These are phyloP conservation scores for Mortierella hygrophila DNA, from an alignment of 192 early-diverging fungal genomes.

Conservation along the genomic window DNA sequence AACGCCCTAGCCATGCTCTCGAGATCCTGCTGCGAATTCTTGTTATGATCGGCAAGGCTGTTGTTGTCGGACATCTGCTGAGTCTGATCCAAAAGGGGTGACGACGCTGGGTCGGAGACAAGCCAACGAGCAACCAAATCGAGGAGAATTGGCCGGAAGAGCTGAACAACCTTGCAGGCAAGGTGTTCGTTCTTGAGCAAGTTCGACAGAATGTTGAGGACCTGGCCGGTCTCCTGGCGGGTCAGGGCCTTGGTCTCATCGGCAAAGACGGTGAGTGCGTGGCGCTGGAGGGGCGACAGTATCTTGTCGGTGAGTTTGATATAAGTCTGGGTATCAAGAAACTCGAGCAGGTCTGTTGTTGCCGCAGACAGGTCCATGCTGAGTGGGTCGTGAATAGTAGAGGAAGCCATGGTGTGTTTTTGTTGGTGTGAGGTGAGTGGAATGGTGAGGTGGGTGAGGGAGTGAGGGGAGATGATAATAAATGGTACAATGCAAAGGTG, in stretches of 20 bases:
- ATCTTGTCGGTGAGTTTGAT: background rate
- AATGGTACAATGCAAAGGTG: slow-evolving; percentile 13
- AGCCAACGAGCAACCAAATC: slow-evolving; percentile 88
- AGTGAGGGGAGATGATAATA: background rate
- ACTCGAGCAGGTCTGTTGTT: slow-evolving; percentile 47
- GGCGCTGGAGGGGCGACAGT: slow-evolving; percentile 29
- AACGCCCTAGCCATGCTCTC: slow-evolving; percentile 66
- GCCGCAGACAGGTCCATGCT: slow-evolving; percentile 46
- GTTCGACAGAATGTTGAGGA: slow-evolving; percentile 39
- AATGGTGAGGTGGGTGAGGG: background rate
- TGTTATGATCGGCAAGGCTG: slow-evolving; percentile 11
- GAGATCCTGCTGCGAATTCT: slow-evolving; percentile 28
- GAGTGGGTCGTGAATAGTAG: slow-evolving; percentile 51
- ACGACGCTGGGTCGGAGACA: slow-evolving; percentile 46
- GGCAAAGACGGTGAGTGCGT: slow-evolving; percentile 26
- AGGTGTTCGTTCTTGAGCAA: slow-evolving; percentile 44
- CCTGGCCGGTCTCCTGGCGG: slow-evolving; percentile 21
- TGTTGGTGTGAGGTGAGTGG: background rate
- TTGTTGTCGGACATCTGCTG: slow-evolving; percentile 1
- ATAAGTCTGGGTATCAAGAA: slow-evolving; percentile 49
- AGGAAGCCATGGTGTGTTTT: slow-evolving; percentile 29
- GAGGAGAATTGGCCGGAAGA: slow-evolving; percentile 81
- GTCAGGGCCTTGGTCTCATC: background rate
- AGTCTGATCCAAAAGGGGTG: slow-evolving; percentile 4
- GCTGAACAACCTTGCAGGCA: slow-evolving; percentile 55